Base-by-base conservation (phyloP, 257 asterid species). In the Solanum chmielewskii region DNA sequence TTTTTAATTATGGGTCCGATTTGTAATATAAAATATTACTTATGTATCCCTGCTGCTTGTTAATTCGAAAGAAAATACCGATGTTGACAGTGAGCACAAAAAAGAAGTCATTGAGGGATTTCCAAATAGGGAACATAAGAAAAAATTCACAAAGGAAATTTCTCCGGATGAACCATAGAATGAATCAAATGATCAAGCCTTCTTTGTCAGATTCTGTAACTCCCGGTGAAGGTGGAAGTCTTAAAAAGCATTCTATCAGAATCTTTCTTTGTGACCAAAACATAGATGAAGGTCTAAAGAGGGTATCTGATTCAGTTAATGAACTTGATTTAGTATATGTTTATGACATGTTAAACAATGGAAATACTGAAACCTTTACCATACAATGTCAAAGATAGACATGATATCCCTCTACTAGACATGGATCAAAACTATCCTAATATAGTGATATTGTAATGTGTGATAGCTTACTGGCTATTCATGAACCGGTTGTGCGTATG, bases 181-280 rank as follows among this genome's bases (percentile, higher is more conserved):
- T 85, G 91, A 60, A 71, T 87, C 91, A 76, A 86, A 88, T 42
- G 89, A 78, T 31, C 90, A 77, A 86, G 77, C 86, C 90, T 62
- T 83, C 90, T 66, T 88, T 71, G 82, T 91, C 92, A 42, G 92
- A 88, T 89, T 69, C 89, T 89, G 90, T 85, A 14, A 86, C 64
- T 71, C 39, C 93, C 83, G 87, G 62, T 86, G 89, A 90, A 86
- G 81, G 87, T 84, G 91, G 86, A 75, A 88, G 84, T 88, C 74
- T 90, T n/a, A 92, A 89, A 86, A 94, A 92, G 39, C 78, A 60
- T 88, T 91, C 92, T 60, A 70, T 45, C 25, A 91, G 83, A 62
- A 89, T 52, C 86, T 83, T 86, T 49, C 88, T 91, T 33, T 59
- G 42, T 86, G 80, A 87, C 62, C 9, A 91, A 44, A 76, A 93